phyloP scores from a whole-genome alignment of 306 rosid species.

The Fragaria ananassa region DNA sequence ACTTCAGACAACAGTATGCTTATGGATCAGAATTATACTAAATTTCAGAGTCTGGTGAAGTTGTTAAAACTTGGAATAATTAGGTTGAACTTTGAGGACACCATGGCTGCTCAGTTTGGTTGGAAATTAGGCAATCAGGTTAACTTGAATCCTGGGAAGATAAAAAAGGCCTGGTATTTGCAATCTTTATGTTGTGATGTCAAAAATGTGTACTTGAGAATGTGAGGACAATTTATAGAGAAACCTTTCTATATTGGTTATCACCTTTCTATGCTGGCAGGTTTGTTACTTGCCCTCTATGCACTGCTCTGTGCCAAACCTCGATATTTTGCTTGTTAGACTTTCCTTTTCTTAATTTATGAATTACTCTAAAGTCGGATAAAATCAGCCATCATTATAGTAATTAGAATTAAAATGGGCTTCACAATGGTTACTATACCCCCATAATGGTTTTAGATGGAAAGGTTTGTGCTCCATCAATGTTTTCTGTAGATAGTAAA shows the following conservation, averaged over 20 bases:
- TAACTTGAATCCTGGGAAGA: neutral
- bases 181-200: neutral
- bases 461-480: neutral
- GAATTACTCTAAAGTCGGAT: neutral
- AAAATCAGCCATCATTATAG: neutral
- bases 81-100: neutral
- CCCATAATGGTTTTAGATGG: neutral
- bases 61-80: neutral
- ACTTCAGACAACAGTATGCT: neutral
- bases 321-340: neutral
- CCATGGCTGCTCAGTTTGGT: neutral
- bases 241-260: neutral
- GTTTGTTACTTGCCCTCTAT: neutral
- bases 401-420: neutral
- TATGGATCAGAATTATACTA: neutral
- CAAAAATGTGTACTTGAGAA: neutral
- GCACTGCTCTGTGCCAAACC: neutral
- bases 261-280: neutral
- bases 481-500: neutral
- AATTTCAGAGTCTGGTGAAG: neutral
- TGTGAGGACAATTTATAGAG: neutral
- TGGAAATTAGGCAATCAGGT: neutral
- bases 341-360: neutral
- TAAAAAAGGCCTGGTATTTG: neutral
- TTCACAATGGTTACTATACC: neutral